A percentile compares a stretch with the other conserved stretches of the same genome.
Evolutionary conservation across 1,139 yeast species (phyloP).

Genomic region (Blastobotrys illinoisensis): DNA sequence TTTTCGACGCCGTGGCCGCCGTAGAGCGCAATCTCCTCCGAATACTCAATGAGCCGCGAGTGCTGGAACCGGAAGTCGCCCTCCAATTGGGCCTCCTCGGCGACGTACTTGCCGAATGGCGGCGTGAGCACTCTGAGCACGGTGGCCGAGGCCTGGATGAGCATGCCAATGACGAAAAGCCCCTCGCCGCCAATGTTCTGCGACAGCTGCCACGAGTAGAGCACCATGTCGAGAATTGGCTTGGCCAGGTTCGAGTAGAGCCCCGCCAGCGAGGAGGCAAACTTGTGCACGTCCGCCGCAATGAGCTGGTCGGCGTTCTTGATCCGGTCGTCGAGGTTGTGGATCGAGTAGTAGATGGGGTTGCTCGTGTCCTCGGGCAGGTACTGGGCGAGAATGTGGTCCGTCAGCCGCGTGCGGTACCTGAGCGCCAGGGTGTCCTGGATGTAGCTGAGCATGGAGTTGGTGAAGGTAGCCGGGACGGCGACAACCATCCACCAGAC

Average conservation of each 20-base stretch:
- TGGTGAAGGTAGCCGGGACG: constrained; percentile 78
- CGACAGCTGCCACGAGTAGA: constrained; percentile 78
- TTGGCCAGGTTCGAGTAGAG: constrained; percentile 84
- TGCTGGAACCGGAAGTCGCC: constrained; percentile 82
- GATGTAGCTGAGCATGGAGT: constrained; percentile 66
- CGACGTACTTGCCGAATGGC: constrained; percentile 78
- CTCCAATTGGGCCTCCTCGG: constrained; percentile 74
- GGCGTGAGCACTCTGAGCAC: constrained; percentile 75
- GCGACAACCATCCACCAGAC: constrained; percentile 82
- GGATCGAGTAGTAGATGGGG: constrained; percentile 45
- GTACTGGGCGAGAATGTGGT: constrained; percentile 58
- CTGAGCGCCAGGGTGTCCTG: constrained; percentile 62
- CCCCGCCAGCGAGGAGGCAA: constrained; percentile 65
- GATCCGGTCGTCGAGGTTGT: constrained; percentile 56
- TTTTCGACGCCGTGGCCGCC: constrained; percentile 79
- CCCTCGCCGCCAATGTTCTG: constrained; percentile 79
- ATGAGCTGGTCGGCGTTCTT: constrained; percentile 79
- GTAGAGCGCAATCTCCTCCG: constrained; percentile 83
- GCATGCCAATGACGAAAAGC: constrained; percentile 68
- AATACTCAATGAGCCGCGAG: constrained; percentile 69
- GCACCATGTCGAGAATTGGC: constrained; percentile 73
- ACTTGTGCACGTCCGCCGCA: constrained; percentile 71
- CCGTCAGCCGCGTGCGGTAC: constrained; percentile 62
- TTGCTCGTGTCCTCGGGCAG: constrained; percentile 42
- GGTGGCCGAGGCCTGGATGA: constrained; percentile 77